Conservation (phyloP, 148 eudicot species). For the Gaultheria prostrata region DNA sequence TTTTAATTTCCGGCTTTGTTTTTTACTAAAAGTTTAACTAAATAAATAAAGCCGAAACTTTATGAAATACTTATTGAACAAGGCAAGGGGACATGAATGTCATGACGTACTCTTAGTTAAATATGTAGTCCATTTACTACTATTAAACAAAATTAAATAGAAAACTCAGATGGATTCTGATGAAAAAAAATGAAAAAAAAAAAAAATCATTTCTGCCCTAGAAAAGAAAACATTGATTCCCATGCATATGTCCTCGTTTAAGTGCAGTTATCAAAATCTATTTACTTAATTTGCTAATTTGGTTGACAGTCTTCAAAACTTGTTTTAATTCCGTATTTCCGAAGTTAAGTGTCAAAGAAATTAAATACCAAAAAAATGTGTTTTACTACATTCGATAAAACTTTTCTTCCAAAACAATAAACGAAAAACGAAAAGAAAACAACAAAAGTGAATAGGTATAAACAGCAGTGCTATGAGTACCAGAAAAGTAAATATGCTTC, state of each 20-base stretch:
- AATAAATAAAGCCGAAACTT: not conserved
- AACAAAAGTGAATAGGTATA: too few relatives aligned
- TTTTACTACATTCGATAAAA: not conserved
- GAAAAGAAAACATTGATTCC: not conserved
- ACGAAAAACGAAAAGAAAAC: too few relatives aligned
- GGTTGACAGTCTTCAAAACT: not conserved
- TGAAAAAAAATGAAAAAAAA: too few relatives aligned
- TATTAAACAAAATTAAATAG: not conserved
- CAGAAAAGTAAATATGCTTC: too few relatives aligned
- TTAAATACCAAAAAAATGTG: too few relatives aligned
- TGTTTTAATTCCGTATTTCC: too few relatives aligned
- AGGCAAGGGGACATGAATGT: not conserved
- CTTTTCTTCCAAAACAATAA: not conserved
- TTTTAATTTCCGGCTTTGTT: conserved; percentile 14
- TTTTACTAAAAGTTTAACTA: not conserved
- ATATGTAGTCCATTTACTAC: not conserved
- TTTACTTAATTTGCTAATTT: not conserved
- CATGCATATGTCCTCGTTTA: not conserved
- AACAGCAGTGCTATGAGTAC: too few relatives aligned
- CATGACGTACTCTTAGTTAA: conserved; percentile 16
- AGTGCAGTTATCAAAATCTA: not conserved
- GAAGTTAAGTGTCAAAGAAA: too few relatives aligned
- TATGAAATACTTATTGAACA: too few relatives aligned
- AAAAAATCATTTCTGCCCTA: not conserved
- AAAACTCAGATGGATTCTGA: too few relatives aligned